These are phyloP conservation scores for Aspergillus pseudoglaucus DNA, from an alignment of 2,329 filamentous ascomycete species.

Conservation along the genomic window DNA sequence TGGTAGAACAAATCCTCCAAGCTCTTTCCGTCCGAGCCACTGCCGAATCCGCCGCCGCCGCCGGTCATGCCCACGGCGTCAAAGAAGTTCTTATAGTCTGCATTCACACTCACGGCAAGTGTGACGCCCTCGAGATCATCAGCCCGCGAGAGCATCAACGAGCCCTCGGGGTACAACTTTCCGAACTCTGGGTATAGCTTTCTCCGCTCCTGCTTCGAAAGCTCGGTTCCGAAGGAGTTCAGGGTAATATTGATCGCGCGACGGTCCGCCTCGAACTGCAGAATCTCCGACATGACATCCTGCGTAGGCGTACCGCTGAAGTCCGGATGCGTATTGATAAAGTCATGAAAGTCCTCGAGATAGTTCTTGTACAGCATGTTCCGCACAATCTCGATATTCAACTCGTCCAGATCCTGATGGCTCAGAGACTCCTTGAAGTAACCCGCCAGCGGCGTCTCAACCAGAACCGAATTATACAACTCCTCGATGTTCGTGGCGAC, in stretches of 20 bases:
- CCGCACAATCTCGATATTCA: conserved; percentile 98
- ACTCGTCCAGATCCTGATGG: conserved; percentile 93
- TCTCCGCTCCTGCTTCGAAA: conserved; percentile 86
- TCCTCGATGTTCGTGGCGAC: conserved; percentile 98
- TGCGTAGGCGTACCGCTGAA: conserved; percentile 82
- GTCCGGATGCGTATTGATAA: conserved; percentile 83
- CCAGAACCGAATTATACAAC: conserved; percentile 93
- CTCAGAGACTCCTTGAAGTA: conserved; percentile 97
- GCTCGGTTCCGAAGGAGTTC: conserved; percentile 95
- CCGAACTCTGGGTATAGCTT: conserved; percentile 95
- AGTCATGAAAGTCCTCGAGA: conserved; percentile 92
- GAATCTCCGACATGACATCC: conserved; percentile 90
- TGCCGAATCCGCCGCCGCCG: conserved; percentile 68
- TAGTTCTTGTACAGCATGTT: conserved; percentile 99
- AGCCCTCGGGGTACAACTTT: conserved; percentile 86
- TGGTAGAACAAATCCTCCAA: conserved; percentile 98
- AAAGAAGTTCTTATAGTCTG: conserved; percentile 94
- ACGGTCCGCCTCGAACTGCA: conserved; percentile 94
- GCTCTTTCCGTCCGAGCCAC: conserved; percentile 76
- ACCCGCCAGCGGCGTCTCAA: conserved; percentile 89
- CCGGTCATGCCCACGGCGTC: conserved; percentile 79
- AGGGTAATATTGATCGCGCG: conserved; percentile 98
- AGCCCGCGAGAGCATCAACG: conserved; percentile 85
- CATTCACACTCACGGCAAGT: conserved; percentile 84
- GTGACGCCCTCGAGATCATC: conserved; percentile 93